phyloP scores from a whole-genome alignment of 164 flowering plant species.

The Pachysandra terminalis region DNA sequence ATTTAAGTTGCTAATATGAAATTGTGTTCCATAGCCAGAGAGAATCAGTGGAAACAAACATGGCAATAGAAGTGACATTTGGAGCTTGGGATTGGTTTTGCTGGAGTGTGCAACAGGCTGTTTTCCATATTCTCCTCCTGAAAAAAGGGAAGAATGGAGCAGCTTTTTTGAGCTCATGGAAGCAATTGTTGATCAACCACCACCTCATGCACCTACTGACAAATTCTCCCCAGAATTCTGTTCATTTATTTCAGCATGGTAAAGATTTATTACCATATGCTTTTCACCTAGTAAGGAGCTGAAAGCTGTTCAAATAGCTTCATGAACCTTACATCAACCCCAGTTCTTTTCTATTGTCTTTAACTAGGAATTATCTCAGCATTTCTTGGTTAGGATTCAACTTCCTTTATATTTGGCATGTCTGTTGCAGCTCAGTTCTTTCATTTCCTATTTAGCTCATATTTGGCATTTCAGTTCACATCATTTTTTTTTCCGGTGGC shows the following conservation, averaged over 20 bases:
- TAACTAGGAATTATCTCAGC: not conserved
- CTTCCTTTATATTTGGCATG: not conserved
- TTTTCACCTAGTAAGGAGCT: not conserved
- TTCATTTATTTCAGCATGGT: constrained; percentile 93
- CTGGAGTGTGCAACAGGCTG: constrained; percentile 90
- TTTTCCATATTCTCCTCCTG: constrained; percentile 78
- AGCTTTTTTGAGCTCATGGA: constrained; percentile 78
- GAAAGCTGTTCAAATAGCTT: not conserved
- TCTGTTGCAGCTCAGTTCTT: not conserved
- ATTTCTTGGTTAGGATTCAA: not conserved
- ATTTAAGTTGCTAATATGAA: constrained; percentile 7
- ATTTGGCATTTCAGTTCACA: not conserved
- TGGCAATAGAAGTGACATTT: constrained; percentile 82
- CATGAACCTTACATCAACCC: not conserved
- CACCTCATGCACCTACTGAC: constrained; percentile 67
- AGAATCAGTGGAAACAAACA: constrained; percentile 65
- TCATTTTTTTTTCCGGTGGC: no score
- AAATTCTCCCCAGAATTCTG: constrained; percentile 82
- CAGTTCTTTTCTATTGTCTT: no score
- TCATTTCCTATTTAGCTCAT: not conserved
- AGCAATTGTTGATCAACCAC: constrained; percentile 71
- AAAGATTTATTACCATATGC: constrained; percentile 20
- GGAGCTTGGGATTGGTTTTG: constrained; percentile 96
- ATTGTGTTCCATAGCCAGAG: constrained; percentile 66
- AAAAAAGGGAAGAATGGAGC: constrained; percentile 55